Conservation (phyloP, 176 grass and related monocot species). For the Eragrostis nindensis region DNA sequence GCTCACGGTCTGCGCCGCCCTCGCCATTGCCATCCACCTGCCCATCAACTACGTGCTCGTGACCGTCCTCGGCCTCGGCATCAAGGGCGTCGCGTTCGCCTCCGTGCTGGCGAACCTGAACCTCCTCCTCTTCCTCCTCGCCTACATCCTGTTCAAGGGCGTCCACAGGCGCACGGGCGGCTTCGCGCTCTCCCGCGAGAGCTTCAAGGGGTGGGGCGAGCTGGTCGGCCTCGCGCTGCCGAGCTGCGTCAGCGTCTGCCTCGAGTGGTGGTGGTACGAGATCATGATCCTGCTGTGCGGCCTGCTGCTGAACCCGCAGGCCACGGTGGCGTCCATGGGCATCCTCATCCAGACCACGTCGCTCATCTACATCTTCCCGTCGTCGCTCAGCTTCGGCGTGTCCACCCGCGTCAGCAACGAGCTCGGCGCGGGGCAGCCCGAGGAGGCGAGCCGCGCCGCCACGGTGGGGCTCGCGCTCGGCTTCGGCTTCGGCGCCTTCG, state of each 20-base stretch:
- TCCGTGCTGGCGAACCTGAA: constrained; percentile 74
- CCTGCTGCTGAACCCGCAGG: constrained; percentile 81
- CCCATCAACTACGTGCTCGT: constrained; percentile 78
- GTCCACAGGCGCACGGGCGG: constrained; percentile 66
- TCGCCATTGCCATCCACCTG: constrained; percentile 78
- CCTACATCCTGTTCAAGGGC: constrained; percentile 58
- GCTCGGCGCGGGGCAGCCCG: constrained; percentile 71
- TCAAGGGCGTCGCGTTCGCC: constrained; percentile 75
- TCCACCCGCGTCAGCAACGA: constrained; percentile 93
- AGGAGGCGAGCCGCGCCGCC: constrained; percentile 63
- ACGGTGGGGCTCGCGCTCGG: constrained; percentile 62
- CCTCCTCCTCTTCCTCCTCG: constrained; percentile 71
- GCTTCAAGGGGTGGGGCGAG: constrained; percentile 69
- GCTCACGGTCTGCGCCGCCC: constrained; percentile 66
- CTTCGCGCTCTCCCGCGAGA: constrained; percentile 54
- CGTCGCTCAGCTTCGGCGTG: constrained; percentile 88
- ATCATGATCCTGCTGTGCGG: constrained; percentile 96
- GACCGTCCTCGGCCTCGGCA: constrained; percentile 61
- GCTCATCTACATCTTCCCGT: constrained; percentile 96
- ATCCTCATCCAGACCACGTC: constrained; percentile 95
- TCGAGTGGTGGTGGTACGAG: constrained; percentile 99
- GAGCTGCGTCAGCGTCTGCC: constrained; percentile 80
- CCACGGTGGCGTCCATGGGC: constrained; percentile 93
- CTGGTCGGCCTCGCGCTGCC: constrained; percentile 67
- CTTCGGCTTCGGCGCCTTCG: constrained; percentile 62